Evolutionary conservation across 805 yeast species (phyloP), one percentile per base, ranked within the genome.

Genomic region (Candida krabiensis): DNA sequence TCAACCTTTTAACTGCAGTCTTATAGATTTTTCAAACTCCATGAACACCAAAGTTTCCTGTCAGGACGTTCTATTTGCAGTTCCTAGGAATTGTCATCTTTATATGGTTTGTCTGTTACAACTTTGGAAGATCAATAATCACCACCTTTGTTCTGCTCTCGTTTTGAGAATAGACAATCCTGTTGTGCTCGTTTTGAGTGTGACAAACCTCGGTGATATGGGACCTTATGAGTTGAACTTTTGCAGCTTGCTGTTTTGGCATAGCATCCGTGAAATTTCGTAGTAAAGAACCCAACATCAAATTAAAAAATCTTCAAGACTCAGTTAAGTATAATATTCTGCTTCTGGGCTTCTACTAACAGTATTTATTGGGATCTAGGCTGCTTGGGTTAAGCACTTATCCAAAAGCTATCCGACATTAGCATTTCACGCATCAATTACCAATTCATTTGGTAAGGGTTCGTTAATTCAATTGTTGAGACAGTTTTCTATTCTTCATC

Each of bases 351-450:
- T 9, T 15, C 30, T 9, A 15, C 30, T 27, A n/a, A n/a, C 30
- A 9, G 30, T 27, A 11, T 29, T 35, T 35, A n/a, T n/a, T n/a
- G n/a, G 26, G 34, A 37, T 43, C 34, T 63, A 90, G 97, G 97
- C 98, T 63, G 96, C 98, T 29, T 91, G 99, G 99, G 96, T 93
- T 30, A 93, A 91, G 64, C 91, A 85, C 63, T 71, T 91, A 46
- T 89, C 97, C 4, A 90, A 86, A 55, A 85, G 80, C 38, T 87
- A 79, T 61, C 99, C 99, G 34, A 93, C 99, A 2, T 71, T 91
- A 52, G 99, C 99, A 44, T 91, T 93, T 72, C 99, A 91, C 64
- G 98, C 99, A 1, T 89, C 97, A 2, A 91, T 91, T 54, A 91
- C 95, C 47, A 91, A 91, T 64, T 90, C 99, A 1, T 91, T 91